phyloP scores from a whole-genome alignment of 441 rosid genomes.

The Populus hybrid region DNA sequence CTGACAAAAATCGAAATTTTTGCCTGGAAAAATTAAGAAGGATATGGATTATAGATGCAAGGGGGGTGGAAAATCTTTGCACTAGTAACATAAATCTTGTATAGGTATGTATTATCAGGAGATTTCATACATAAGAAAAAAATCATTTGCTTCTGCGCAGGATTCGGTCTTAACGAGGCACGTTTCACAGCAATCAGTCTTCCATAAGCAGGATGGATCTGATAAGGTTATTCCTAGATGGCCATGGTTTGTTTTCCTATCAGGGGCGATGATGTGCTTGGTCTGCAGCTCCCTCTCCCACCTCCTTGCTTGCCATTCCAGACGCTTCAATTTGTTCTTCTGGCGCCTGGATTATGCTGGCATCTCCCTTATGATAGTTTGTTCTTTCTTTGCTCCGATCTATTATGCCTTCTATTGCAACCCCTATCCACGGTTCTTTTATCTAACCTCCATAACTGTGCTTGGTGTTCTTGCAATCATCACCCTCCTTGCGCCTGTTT shows the following conservation, averaged over 20 bases:
- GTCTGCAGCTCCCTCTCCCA: constrained; percentile 87
- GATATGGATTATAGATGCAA: background rate
- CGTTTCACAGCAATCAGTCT: constrained; percentile 22
- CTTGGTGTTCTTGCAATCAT: constrained; percentile 45
- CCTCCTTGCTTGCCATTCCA: constrained; percentile 90
- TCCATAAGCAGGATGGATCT: constrained; percentile 18
- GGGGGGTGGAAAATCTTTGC: background rate
- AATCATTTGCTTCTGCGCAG: constrained; percentile 35
- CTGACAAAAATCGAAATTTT: too few species aligned
- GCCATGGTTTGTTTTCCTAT: constrained; percentile 90
- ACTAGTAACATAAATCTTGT: background rate
- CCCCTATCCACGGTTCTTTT: too few species aligned
- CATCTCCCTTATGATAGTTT: constrained; percentile 80
- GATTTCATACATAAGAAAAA: too few species aligned
- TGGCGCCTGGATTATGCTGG: constrained; percentile 98
- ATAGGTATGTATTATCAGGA: background rate
- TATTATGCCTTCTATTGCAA: constrained; percentile 57
- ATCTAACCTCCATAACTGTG: too few species aligned
- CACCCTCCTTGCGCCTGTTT: constrained; percentile 68
- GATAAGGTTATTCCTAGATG: constrained; percentile 56
- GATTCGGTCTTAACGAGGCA: constrained; percentile 40
- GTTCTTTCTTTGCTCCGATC: constrained; percentile 80
- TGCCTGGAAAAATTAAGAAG: background rate
- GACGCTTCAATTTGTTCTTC: constrained; percentile 68
- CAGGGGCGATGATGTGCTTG: constrained; percentile 82